Conservation (phyloP, 352 stramenopile genomes). For the Phytopythium oedochilum region DNA sequence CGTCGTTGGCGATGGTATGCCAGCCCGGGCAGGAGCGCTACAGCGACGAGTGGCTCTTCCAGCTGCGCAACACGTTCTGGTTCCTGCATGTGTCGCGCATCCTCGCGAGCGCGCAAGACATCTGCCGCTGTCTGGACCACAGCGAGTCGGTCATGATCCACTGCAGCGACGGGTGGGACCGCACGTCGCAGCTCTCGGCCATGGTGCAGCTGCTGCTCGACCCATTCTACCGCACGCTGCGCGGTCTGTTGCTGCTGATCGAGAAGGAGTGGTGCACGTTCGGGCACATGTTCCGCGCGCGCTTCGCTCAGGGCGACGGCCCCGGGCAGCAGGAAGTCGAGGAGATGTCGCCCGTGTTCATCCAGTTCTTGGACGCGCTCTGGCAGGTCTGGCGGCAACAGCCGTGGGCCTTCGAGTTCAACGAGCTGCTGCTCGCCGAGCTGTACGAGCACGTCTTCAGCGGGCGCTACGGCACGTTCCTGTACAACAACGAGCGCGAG, state of each 20-base stretch:
- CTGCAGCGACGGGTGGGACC: constrained; percentile 99
- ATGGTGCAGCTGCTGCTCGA: constrained; percentile 97
- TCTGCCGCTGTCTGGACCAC: constrained; percentile 93
- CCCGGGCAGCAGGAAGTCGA: constrained; percentile 93
- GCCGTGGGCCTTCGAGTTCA: constrained; percentile 98
- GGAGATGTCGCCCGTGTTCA: constrained; percentile 97
- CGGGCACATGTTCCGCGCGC: constrained; percentile 97
- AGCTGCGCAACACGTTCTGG: constrained; percentile 97
- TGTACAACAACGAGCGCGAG: constrained; percentile 95
- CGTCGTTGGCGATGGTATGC: constrained; percentile 68
- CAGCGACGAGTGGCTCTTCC: constrained; percentile 73
- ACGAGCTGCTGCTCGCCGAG: constrained; percentile 85
- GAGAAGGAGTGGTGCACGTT: constrained; percentile 99
- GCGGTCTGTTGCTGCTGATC: constrained; percentile 94
- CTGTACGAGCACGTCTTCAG: constrained; percentile 97
- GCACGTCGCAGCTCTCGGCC: constrained; percentile 94
- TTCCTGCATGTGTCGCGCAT: constrained; percentile 96
- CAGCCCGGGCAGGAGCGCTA: constrained; percentile 75
- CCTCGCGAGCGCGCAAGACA: constrained; percentile 90
- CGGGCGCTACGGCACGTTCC: constrained; percentile 96
- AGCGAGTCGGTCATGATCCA: constrained; percentile 96
- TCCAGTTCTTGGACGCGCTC: constrained; percentile 98
- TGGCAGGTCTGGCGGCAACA: constrained; percentile 97
- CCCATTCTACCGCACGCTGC: constrained; percentile 96
- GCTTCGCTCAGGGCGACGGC: constrained; percentile 94